A percentile compares a stretch with the other conserved stretches of the same genome.
Conservation (phyloP, 768 basidiomycete genomes). For the Suillus paluster region DNA sequence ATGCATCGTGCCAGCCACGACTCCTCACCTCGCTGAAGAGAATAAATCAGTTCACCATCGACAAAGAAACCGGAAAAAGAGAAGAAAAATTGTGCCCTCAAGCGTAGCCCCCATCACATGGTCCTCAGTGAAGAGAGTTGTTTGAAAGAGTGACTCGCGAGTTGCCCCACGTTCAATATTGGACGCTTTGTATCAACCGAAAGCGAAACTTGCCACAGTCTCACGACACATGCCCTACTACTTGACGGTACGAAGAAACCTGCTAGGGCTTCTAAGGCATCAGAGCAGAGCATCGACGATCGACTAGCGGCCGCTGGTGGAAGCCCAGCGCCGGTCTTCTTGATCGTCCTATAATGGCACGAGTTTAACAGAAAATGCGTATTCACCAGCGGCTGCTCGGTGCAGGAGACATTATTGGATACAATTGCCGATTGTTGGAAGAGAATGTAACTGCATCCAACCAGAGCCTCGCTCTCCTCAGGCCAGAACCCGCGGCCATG, state of each 20-base stretch:
- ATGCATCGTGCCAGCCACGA: constrained; percentile 74
- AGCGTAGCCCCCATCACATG: constrained; percentile 87
- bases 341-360: constrained; percentile 62
- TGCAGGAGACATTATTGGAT: constrained; percentile 2
- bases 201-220: constrained; percentile 41
- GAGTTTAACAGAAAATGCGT: constrained; percentile 12
- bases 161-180: constrained; percentile 52
- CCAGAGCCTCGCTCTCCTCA: constrained; percentile 66
- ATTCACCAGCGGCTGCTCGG: constrained; percentile 61
- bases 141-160: constrained; percentile 61
- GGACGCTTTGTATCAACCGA: constrained; percentile 97
- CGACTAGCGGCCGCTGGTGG: constrained; percentile 63
- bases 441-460: constrained; percentile 89
- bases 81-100: constrained; percentile 64
- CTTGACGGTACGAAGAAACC: constrained; percentile 46
- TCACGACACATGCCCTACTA: constrained; percentile 26
- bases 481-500: constrained; percentile 83
- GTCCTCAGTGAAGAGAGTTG: constrained; percentile 83
- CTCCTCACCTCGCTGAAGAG: constrained; percentile 56
- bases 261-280: constrained; percentile 55
- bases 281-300: constrained; percentile 20
- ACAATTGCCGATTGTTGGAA: constrained; percentile 40
- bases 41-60: constrained; percentile 20
- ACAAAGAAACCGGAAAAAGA: constrained; percentile 12
- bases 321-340: constrained; percentile 90